Conservation (phyloP, 768 basidiomycete species). For the Leccinum imitatum region DNA sequence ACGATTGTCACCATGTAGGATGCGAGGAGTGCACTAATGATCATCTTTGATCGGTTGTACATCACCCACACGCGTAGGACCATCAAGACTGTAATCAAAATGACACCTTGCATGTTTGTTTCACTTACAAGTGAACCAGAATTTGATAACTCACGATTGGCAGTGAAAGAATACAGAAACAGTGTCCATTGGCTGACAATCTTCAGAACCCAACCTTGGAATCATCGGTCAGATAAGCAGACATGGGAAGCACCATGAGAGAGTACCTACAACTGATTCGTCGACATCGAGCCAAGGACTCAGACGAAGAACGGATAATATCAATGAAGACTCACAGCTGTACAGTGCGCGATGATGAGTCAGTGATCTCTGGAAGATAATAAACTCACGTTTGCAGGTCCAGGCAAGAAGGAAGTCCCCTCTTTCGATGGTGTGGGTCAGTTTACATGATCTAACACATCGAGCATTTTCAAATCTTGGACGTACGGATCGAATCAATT, state of each 20-base stretch:
- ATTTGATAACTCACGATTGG: background rate
- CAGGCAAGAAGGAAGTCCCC: background rate
- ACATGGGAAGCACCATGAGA: background rate
- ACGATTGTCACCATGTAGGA: background rate
- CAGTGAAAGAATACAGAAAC: background rate
- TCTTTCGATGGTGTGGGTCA: background rate
- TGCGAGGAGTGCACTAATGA: background rate
- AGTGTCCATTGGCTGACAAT: background rate
- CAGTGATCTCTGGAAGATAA: background rate
- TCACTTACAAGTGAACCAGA: no score
- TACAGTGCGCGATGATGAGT: background rate
- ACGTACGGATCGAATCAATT: background rate
- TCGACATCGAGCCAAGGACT: background rate
- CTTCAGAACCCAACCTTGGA: background rate
- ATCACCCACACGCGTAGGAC: background rate
- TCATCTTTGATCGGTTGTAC: background rate
- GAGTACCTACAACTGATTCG: background rate
- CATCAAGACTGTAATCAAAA: background rate
- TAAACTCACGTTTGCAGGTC: background rate
- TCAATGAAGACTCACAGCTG: background rate
- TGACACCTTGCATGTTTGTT: no score
- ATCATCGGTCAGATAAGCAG: background rate
- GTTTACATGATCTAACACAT: background rate
- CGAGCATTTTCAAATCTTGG: no score
- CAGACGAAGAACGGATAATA: background rate